Evolutionary conservation across 1,284 basidiomycete genomes (phyloP).

Genomic region (Ceratobasidium sp.): DNA sequence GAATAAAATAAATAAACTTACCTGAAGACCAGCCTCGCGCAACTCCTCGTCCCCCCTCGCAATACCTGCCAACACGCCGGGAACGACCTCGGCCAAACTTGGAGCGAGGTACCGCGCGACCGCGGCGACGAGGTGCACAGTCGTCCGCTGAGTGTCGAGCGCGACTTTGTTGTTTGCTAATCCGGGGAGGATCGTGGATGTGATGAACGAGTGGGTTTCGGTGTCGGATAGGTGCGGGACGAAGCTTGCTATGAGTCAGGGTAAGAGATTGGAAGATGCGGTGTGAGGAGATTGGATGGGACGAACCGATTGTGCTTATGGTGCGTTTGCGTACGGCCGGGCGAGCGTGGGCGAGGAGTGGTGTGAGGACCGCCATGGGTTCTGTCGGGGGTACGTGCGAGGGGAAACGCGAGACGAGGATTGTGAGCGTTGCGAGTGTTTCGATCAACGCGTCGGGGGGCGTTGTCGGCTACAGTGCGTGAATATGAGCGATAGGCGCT

Average conservation of each 20-base stretch:
- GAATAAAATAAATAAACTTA: conserved; percentile 52
- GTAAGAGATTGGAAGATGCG: conserved; percentile 1
- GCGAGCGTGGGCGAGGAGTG: conserved; percentile 80
- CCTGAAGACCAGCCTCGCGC: conserved; percentile 81
- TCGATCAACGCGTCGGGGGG: conserved; percentile 90
- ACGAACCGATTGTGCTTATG: conserved; percentile 76
- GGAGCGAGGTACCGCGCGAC: conserved; percentile 77
- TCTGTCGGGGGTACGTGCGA: conserved; percentile 65
- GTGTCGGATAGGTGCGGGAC: conserved; percentile 73
- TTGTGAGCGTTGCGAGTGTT: conserved; percentile 90
- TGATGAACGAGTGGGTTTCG: conserved; percentile 69
- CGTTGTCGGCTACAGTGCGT: conserved; percentile 67
- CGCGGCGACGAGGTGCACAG: conserved; percentile 83
- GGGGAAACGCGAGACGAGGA: conserved; percentile 90
- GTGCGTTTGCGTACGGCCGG: conserved; percentile 91
- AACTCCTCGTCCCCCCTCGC: conserved; percentile 83
- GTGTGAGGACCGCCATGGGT: conserved; percentile 79
- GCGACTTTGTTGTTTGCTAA: conserved; percentile 64
- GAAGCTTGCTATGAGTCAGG: conserved; percentile 71
- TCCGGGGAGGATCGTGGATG: conserved; percentile 71
- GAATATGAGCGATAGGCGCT: conserved; percentile 49
- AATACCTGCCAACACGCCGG: conserved; percentile 75
- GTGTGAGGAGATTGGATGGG: conserved; percentile 47
- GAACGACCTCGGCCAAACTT: conserved; percentile 71
- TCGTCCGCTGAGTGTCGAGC: conserved; percentile 79